Conservation (phyloP, 257 asterid species). For the Solanum tarijense region DNA sequence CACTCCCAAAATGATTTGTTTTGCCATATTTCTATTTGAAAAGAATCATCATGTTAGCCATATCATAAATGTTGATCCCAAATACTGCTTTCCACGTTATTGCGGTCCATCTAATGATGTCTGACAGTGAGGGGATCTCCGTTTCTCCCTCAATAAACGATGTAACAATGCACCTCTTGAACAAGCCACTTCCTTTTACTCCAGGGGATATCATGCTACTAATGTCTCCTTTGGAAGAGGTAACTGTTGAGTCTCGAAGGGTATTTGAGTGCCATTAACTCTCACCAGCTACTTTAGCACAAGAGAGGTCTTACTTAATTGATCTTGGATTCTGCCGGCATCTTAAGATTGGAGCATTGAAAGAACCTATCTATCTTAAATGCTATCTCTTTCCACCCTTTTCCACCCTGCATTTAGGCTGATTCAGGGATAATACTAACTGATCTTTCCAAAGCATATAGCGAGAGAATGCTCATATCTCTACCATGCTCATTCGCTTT, state of each 20-base stretch:
- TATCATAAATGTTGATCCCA: background rate
- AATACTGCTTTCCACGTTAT: background rate
- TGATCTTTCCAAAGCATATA: background rate
- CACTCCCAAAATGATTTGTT: background rate
- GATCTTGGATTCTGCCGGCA: background rate
- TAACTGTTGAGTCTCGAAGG: background rate
- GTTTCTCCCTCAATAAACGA: background rate
- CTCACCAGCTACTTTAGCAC: background rate
- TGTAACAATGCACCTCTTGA: background rate
- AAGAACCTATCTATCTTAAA: background rate
- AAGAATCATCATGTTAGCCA: background rate
- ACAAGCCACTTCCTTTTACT: background rate
- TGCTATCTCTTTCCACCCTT: background rate
- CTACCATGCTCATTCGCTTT: background rate
- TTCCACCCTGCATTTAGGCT: background rate
- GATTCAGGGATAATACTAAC: background rate
- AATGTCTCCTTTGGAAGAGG: background rate
- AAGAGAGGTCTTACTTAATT: background rate
- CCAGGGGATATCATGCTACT: too few relatives aligned
- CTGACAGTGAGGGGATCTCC: background rate
- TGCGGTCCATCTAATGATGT: background rate
- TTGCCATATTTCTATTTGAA: background rate
- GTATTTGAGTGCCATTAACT: background rate
- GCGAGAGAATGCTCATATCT: background rate
- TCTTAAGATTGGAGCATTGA: background rate